Conservation (phyloP, 108 stramenopile species). For the Fistulifera solaris region DNA sequence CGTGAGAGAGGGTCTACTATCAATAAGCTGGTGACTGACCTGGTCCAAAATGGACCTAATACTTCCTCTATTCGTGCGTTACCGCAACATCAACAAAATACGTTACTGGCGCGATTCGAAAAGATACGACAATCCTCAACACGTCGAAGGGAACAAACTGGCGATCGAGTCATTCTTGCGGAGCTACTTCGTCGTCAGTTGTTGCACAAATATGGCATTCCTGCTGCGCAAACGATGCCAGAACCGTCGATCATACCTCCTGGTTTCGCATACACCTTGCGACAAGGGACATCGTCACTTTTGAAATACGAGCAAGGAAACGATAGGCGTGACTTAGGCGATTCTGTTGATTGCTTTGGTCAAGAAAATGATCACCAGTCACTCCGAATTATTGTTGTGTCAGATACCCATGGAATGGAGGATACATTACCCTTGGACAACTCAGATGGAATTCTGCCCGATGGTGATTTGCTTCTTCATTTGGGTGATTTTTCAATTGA, state of each 20-base stretch:
- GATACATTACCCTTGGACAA: conserved; percentile 23
- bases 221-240: no score
- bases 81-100: conserved; percentile 14
- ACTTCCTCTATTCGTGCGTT: neutral
- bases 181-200: conserved; percentile 52
- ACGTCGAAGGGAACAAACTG: conserved; percentile 38
- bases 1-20: no score
- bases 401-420: conserved; percentile 74
- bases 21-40: neutral
- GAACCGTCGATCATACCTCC: no score
- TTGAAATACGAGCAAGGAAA: no score
- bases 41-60: neutral
- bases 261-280: no score
- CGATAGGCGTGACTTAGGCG: no score
- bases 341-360: no score
- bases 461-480: conserved; percentile 59
- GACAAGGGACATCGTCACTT: no score
- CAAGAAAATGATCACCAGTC: conserved; percentile 3
- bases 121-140: conserved; percentile 23
- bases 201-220: conserved; percentile 2
- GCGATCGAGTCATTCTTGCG: conserved; percentile 52
- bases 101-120: conserved; percentile 36
- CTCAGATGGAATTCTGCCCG: conserved; percentile 32
- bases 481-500: conserved; percentile 63
- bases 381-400: conserved; percentile 45